Evolutionary conservation across 2,329 filamentous ascomycete species (phyloP).

Genomic region (Pseudogymnoascus verrucosus): DNA sequence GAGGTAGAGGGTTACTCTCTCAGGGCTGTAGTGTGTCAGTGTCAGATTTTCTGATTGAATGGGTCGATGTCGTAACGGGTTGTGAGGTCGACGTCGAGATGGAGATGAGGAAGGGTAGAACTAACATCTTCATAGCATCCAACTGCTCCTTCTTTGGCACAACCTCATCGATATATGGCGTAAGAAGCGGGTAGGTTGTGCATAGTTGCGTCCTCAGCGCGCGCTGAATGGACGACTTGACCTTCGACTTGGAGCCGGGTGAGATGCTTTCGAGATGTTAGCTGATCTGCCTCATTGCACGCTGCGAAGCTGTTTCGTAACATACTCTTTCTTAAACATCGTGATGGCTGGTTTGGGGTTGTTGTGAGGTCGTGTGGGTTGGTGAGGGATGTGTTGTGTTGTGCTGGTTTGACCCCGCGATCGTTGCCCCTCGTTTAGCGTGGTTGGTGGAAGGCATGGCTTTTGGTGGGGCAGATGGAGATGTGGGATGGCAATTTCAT

Average conservation of each 20-base stretch:
- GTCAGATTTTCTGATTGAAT: neutral
- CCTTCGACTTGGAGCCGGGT: conserved; percentile 79
- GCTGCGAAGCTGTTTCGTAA: conserved; percentile 11
- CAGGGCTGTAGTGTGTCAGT: conserved; percentile 46
- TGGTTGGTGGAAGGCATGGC: neutral
- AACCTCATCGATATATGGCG: conserved; percentile 84
- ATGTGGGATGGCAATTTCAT: neutral
- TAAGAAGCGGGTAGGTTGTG: conserved; percentile 76
- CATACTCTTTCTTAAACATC: conserved; percentile 92
- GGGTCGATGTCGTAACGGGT: neutral
- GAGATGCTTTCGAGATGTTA: conserved; percentile 50
- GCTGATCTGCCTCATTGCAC: conserved; percentile 12
- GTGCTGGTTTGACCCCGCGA: conserved; percentile 7
- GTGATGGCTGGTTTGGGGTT: conserved; percentile 26
- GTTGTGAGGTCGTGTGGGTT: neutral
- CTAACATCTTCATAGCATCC: conserved; percentile 75
- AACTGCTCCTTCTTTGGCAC: conserved; percentile 91
- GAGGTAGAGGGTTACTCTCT: conserved; percentile 82
- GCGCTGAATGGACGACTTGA: conserved; percentile 93
- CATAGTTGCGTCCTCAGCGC: conserved; percentile 74
- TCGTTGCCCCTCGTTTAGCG: conserved; percentile 8
- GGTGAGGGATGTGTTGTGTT: conserved; percentile 21
- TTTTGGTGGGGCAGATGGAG: neutral
- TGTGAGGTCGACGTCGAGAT: neutral
- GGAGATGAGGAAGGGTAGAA: neutral